Conservation (phyloP, 108 stramenopile species). For the Cyclotella distinguenda region DNA sequence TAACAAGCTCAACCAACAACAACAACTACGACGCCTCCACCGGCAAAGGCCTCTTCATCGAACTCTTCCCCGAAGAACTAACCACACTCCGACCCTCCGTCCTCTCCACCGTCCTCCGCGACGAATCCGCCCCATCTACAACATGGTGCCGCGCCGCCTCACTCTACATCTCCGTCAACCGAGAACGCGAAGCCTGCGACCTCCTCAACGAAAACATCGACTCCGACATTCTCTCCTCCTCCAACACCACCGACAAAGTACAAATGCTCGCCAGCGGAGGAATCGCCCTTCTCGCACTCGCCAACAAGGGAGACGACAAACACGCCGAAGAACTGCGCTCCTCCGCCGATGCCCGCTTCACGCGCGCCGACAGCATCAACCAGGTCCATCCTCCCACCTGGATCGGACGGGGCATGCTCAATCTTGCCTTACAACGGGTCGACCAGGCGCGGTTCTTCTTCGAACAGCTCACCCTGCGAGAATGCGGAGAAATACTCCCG, state of each 20-base stretch:
- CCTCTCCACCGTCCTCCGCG: constrained; percentile 60
- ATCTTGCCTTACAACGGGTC: constrained; percentile 47
- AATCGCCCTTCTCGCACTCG: constrained; percentile 68
- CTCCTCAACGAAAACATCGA: constrained; percentile 54
- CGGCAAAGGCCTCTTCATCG: constrained; percentile 51
- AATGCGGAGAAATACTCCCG: constrained; percentile 75
- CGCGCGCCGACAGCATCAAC: constrained; percentile 65
- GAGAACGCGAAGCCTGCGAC: constrained; percentile 54
- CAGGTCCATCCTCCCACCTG: constrained; percentile 85
- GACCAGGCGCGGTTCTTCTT: constrained; percentile 87
- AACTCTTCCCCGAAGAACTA: constrained; percentile 87
- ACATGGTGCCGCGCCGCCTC: constrained; percentile 73
- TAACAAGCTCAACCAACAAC: constrained; percentile 47
- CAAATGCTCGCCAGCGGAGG: constrained; percentile 72
- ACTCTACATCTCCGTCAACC: constrained; percentile 63
- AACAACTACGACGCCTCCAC: constrained; percentile 17
- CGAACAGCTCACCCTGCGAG: constrained; percentile 61
- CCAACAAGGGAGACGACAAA: constrained; percentile 26
- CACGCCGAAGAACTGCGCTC: constrained; percentile 56
- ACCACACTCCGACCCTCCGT: constrained; percentile 52
- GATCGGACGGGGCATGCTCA: constrained; percentile 82
- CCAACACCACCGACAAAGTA: constrained; percentile 53
- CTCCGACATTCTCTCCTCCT: constrained; percentile 36
- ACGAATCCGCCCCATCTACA: constrained; percentile 58
- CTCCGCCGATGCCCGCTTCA: constrained; percentile 75